These are phyloP conservation scores for Citrullus mucosospermus DNA, from an alignment of 306 rosid genomes.

Conservation along the genomic window DNA sequence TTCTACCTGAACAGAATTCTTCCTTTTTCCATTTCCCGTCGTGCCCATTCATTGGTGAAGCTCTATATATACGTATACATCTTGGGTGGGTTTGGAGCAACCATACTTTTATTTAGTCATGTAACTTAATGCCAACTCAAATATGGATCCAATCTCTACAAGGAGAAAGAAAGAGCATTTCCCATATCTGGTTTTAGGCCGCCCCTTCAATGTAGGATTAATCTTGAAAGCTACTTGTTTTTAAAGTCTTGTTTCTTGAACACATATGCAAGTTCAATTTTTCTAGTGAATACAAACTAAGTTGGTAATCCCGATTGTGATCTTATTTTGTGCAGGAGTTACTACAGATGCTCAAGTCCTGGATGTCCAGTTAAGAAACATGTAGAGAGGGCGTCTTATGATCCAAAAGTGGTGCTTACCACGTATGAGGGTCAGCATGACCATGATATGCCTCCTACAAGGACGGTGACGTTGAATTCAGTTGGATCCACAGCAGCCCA, in stretches of 20 bases:
- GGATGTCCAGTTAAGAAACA: slow-evolving; percentile 89
- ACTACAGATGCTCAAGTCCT: slow-evolving; percentile 75
- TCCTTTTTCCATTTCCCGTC: background rate
- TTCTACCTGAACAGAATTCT: background rate
- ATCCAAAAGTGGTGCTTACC: slow-evolving; percentile 50
- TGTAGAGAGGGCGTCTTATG: slow-evolving; percentile 71
- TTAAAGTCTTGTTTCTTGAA: background rate
- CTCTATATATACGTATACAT: background rate
- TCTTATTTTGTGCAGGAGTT: slow-evolving; percentile 50
- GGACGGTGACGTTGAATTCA: slow-evolving; percentile 32
- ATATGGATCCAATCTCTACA: background rate
- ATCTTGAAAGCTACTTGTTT: background rate
- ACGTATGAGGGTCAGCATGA: slow-evolving; percentile 81
- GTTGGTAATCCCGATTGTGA: background rate
- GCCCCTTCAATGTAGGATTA: background rate
- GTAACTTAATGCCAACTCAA: background rate
- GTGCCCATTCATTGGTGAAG: background rate
- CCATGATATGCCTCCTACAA: slow-evolving; percentile 47
- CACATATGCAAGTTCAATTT: background rate
- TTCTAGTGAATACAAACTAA: background rate
- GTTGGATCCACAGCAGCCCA: slow-evolving; percentile 19
- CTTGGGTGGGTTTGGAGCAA: background rate
- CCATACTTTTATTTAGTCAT: background rate
- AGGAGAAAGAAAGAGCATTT: background rate
- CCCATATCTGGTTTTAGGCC: background rate